Conservation (phyloP, 164 flowering plant species). For the Nymphaea thermarum region DNA sequence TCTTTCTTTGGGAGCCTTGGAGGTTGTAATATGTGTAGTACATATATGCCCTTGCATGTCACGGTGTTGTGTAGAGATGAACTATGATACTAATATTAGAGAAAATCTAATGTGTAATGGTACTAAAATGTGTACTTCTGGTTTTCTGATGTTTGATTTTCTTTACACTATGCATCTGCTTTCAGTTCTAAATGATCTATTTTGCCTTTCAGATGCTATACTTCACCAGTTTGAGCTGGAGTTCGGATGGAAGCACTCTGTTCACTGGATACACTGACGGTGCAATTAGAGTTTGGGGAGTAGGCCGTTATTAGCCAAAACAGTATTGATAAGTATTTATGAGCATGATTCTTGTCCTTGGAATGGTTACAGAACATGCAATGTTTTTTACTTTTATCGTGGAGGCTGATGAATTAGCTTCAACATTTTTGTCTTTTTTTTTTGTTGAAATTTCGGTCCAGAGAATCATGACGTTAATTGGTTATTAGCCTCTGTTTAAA, state of each 20-base stretch:
- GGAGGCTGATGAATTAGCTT: background rate
- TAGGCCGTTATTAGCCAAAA: constrained; percentile 31
- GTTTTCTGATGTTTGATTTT: too few relatives aligned
- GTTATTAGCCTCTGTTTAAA: background rate
- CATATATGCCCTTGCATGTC: too few relatives aligned
- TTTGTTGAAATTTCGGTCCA: background rate
- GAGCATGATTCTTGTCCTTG: background rate
- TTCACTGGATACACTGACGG: constrained; percentile 67
- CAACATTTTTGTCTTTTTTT: background rate
- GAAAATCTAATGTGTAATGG: too few relatives aligned
- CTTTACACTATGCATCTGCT: too few relatives aligned
- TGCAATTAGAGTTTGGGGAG: constrained; percentile 54
- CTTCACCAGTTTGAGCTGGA: constrained; percentile 76
- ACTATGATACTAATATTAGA: too few relatives aligned
- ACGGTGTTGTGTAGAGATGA: too few relatives aligned
- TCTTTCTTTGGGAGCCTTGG: too few relatives aligned
- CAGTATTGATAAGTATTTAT: background rate
- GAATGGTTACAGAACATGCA: background rate
- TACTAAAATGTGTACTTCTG: too few relatives aligned
- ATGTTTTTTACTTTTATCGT: background rate
- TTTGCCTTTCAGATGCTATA: constrained; percentile 31
- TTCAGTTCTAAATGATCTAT: background rate
- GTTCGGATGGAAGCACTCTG: constrained; percentile 62
- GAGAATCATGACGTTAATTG: too few relatives aligned
- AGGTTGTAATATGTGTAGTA: too few relatives aligned